Evolutionary conservation across 1,139 yeast genomes (phyloP).

Genomic region (Arxiozyma heterogenica): DNA sequence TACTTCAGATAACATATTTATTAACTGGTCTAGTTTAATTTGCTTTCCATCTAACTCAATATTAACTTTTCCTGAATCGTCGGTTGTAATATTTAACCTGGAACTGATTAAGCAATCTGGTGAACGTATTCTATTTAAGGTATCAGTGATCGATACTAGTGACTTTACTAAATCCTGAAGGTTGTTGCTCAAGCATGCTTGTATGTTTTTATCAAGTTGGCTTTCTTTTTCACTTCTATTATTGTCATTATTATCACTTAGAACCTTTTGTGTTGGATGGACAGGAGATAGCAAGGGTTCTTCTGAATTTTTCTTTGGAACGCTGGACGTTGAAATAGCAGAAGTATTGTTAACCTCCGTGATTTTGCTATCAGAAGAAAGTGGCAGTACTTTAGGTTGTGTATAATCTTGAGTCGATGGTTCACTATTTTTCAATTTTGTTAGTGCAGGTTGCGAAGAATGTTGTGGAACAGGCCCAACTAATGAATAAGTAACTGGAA

Average conservation of each 20-base stretch:
- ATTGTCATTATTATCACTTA: neutral
- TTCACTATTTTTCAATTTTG: neutral
- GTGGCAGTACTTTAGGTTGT: neutral
- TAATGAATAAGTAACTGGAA: neutral
- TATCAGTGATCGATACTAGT: conserved; percentile 3
- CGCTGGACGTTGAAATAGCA: neutral
- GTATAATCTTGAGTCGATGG: neutral
- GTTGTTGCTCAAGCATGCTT: neutral
- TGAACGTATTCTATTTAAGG: neutral
- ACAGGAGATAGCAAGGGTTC: neutral
- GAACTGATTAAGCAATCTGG: neutral
- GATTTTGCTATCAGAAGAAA: neutral
- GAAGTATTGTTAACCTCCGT: neutral
- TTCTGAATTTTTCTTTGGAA: neutral
- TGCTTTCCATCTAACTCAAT: neutral
- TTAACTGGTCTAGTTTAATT: neutral
- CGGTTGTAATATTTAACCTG: neutral
- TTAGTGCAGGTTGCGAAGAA: neutral
- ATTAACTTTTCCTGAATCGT: neutral
- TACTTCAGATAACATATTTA: neutral
- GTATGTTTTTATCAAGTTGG: neutral
- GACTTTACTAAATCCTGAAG: conserved; percentile 3
- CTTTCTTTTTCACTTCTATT: neutral
- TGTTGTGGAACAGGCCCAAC: neutral
- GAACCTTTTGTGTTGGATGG: neutral